Evolutionary conservation across 495 filamentous ascomycete genomes (phyloP), one percentile per base, ranked within the genome.

Genomic region (Xylaria castorea): DNA sequence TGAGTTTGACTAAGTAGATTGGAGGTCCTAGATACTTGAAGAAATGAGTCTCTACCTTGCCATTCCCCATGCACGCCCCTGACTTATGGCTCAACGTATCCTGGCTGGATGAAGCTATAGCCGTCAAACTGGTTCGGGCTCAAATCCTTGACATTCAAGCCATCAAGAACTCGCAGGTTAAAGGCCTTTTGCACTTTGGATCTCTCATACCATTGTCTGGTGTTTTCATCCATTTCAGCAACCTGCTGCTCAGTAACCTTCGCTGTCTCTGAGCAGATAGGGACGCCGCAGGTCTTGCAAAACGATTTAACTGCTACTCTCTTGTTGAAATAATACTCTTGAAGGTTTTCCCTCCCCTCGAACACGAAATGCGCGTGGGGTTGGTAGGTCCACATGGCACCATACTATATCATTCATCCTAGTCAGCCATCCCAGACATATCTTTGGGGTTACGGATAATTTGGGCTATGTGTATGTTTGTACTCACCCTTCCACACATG

Each of bases 211-310:
- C 61, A 76, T 9, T 60, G 30, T n/a, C 40, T 51, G 20, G 72
- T 57, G 0, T 58, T 74, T 22, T 80, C 76, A 3, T 77, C 76
- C 58, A 80, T 1, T 12, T 36, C 14, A 11, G 60, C 68, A 20
- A 75, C 2, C 36, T 75, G 5, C 60, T 79, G 75, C 25, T 79
- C 75, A 11, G 72, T 68, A 6, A 75, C 25, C 34, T 48, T 34
- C 16, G 22, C 16, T 1, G 2, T 11, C 32, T 80, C 76, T 14
- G 63, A 76, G 27, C 64, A 60, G 16, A 85, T 20, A 36, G 75
- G 36, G 32, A 83, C 77, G 66, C 85, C 85, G 53, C 85, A 87
- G 8, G 55, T 82, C 57, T 80, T 81, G 78, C 86, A 88, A 66
- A 87, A 87, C 1, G 64, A 30, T 74, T 84, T 83, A 55, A 66